A percentile compares a stretch with the other conserved stretches of the same genome.
Evolutionary conservation across 2,329 filamentous ascomycete genomes (phyloP).

Genomic region (Madurella fahalii): DNA sequence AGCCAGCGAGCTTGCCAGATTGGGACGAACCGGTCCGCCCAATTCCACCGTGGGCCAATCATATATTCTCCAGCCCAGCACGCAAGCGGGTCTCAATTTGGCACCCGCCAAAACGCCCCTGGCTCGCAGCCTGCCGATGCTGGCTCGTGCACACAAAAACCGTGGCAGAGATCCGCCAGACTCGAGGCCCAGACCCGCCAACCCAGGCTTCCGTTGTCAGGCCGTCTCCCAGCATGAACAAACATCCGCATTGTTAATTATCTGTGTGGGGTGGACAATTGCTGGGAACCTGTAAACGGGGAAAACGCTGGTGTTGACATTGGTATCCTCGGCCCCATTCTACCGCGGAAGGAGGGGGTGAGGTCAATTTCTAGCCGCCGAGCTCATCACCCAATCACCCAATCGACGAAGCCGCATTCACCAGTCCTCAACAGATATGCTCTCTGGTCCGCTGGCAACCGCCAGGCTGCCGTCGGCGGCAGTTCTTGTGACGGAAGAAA

Average conservation of each 20-base stretch:
- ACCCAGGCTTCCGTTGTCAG: neutral
- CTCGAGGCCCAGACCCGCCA: neutral
- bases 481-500: too few relatives aligned
- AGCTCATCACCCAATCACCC: too few relatives aligned
- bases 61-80: neutral
- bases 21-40: slow-evolving; percentile 18
- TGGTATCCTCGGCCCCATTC: too few relatives aligned
- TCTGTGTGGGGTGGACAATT: slow-evolving; percentile 2
- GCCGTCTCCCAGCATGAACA: neutral
- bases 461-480: too few relatives aligned
- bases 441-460: too few relatives aligned
- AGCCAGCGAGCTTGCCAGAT: slow-evolving; percentile 16
- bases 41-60: slow-evolving; percentile 14
- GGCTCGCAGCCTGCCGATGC: neutral
- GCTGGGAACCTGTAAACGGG: too few relatives aligned
- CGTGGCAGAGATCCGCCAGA: neutral
- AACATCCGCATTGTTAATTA: slow-evolving; percentile 9
- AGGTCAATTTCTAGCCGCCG: too few relatives aligned
- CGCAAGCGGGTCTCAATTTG: slow-evolving; percentile 17
- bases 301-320: too few relatives aligned
- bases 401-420: too few relatives aligned
- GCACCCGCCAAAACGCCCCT: slow-evolving; percentile 6
- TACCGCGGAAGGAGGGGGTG: too few relatives aligned
- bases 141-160: slow-evolving; percentile 5
- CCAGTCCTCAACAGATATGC: too few relatives aligned